Base-by-base conservation (phyloP, 495 filamentous ascomycete genomes). In the Podospora didyma region DNA sequence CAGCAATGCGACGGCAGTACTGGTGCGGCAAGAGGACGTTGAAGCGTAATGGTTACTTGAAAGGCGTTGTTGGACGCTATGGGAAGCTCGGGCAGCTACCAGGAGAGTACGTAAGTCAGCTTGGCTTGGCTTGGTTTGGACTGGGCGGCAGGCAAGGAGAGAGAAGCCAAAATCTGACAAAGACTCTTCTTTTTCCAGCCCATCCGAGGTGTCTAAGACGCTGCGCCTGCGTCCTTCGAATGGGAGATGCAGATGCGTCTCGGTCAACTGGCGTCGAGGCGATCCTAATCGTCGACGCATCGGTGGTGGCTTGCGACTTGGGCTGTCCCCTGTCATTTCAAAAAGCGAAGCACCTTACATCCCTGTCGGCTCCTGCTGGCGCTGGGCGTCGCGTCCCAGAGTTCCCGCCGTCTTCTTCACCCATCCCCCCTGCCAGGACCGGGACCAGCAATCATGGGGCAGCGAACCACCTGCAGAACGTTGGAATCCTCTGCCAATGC, bases 361-460 rank as follows among this genome's bases (percentile, higher is more conserved):
- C 45, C 45, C 45, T 20, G n/a, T 47, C 7, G 22, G 3, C 45
- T 17, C 19, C 19, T 46, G 42, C 42, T 37, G 34, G 9, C 16
- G 20, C 20, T 46, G 11, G 11, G 11, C 19, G 42, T 17, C 20
- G 45, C 16, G n/a, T 14, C 22, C 19, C 12, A 47, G 45, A 14
- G n/a, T 14, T 47, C 19, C 45, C 12, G 45, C 45, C 14, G 45
- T 47, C 22, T n/a, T n/a, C 19, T 31, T 12, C 42, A 35, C 17
- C 24, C 22, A 31, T 31, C 9, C 45, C 17, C 24, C 53, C 22
- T 17, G 16, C 20, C n/a, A 17, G 37, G 37, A 14, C 12, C 39
- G 20, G 28, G 24, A 21, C 2, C 34, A 44, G 35, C 54, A 50
- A 59, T 59, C 49, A 59, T 50, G 50, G n/a, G 45, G 49, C 56